Conservation (phyloP, 225 moss, liverwort and hornwort genomes). For the Bryoerythrophyllum caledonicum region DNA sequence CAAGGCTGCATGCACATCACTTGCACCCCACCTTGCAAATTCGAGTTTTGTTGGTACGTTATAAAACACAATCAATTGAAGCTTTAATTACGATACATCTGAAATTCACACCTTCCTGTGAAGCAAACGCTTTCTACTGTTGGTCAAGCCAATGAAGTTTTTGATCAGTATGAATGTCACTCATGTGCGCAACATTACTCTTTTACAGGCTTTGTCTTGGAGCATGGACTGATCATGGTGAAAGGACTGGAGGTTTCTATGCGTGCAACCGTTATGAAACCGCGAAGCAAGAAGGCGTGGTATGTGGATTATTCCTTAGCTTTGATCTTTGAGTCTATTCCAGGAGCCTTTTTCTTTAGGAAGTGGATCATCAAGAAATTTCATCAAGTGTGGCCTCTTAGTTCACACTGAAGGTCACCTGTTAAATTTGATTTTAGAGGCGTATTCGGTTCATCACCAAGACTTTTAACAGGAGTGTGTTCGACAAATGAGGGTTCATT, state of each 20-base stretch:
- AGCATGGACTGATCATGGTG: slow-evolving; percentile 98
- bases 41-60: slow-evolving; percentile 74
- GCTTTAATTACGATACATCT: background rate
- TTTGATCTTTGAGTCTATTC: slow-evolving; percentile 4
- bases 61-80: background rate
- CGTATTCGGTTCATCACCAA: background rate
- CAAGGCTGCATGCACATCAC: slow-evolving; percentile 99
- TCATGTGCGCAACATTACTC: slow-evolving; percentile 4
- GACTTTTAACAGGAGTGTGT: background rate
- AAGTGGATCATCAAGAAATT: background rate
- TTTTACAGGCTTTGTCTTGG: slow-evolving; percentile 93
- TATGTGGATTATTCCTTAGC: slow-evolving; percentile 32
- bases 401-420: background rate
- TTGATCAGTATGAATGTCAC: background rate
- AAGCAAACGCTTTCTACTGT: background rate
- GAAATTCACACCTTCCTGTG: background rate
- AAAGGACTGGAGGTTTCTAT: slow-evolving; percentile 96
- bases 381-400: background rate
- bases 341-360: slow-evolving; percentile 9
- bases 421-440: background rate
- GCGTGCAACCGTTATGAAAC: slow-evolving; percentile 99
- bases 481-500: background rate
- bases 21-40: slow-evolving; percentile 98
- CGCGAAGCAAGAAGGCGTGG: slow-evolving; percentile 96
- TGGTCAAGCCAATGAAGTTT: background rate